These are phyloP conservation scores for Mycena filopes DNA, from an alignment of 768 basidiomycete genomes.

Conservation along the genomic window DNA sequence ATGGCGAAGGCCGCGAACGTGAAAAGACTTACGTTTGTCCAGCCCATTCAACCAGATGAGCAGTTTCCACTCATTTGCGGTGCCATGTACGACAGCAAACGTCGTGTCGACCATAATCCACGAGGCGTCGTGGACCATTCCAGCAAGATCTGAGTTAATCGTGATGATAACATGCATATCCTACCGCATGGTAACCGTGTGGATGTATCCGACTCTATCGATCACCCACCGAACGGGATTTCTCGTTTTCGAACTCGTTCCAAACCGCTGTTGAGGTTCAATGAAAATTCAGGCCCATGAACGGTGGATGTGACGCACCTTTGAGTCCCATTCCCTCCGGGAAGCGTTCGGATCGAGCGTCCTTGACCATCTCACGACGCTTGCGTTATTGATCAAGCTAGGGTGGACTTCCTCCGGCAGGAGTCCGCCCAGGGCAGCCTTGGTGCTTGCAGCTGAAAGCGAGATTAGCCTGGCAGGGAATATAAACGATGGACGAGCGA, in stretches of 20 bases:
- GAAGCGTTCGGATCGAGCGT: neutral
- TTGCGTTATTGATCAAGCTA: neutral
- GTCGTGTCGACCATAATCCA: constrained; percentile 26
- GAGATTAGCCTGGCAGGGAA: no score
- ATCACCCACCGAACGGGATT: neutral
- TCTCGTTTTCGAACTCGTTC: neutral
- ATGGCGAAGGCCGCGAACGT: no score
- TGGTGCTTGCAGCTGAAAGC: neutral
- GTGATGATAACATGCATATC: no score
- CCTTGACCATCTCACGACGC: neutral
- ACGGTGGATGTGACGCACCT: neutral
- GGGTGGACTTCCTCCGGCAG: constrained; percentile 1
- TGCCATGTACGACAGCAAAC: constrained; percentile 10
- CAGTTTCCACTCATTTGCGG: constrained; percentile 20
- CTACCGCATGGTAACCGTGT: neutral
- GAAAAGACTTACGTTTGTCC: neutral
- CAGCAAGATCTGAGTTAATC: no score
- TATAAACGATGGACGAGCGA: no score
- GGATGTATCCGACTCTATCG: constrained; percentile 5
- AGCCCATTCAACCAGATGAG: constrained; percentile 12
- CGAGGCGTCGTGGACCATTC: no score
- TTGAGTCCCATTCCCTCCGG: neutral
- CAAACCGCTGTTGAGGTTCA: neutral
- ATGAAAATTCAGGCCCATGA: no score
- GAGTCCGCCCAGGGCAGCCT: neutral